Evolutionary conservation across 2,329 filamentous ascomycete genomes (phyloP), one percentile per base, ranked within the genome.

Genomic region (Arthroderma sp.): DNA sequence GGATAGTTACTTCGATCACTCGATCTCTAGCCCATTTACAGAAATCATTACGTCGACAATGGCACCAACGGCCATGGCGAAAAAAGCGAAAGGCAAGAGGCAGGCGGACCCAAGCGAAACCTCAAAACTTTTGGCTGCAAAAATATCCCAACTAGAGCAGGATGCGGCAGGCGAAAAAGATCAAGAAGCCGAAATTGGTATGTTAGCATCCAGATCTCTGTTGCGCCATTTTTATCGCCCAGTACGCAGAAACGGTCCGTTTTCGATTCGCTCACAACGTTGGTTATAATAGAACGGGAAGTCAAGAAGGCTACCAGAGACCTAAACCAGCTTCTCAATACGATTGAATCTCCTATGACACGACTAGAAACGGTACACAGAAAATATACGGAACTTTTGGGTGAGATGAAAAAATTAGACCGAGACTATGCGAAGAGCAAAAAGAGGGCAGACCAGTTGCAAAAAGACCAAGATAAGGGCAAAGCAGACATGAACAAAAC

Each of bases 351-450:
- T 54, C 85, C 91, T 44, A 77, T 94, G 68, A 85, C 86, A 55
- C 91, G 91, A 59, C 85, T 96, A 53, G 89, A 96, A 45, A 78
- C 85, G 42, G 77, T 96, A 8, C 86, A 89, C 55, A 89, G 86
- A 59, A 86, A 87, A 57, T 95, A 91, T 54, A 87, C 85, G 49
- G 88, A 96, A 57, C 76, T 96, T 4, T 72, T 96, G 47, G 82
- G 85, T 44, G 88, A 95, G 49, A 94, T 96, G 86, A 94, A 95
- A 66, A 82, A 88, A 45, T 75, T 94, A 48, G 89, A 98, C 63
- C 82, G 88, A 49, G 91, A 98, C 51, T 88, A 94, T 59, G 77
- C 85, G 50, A 96, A 94, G 67, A 91, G 89, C 57, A 96, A 95
- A 72, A 94, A 95, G 65, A 82, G 87, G 27, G 86, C 85, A 28